Base-by-base conservation (phyloP, 2,329 filamentous ascomycete species). In the Neoarthrinium moseri region DNA sequence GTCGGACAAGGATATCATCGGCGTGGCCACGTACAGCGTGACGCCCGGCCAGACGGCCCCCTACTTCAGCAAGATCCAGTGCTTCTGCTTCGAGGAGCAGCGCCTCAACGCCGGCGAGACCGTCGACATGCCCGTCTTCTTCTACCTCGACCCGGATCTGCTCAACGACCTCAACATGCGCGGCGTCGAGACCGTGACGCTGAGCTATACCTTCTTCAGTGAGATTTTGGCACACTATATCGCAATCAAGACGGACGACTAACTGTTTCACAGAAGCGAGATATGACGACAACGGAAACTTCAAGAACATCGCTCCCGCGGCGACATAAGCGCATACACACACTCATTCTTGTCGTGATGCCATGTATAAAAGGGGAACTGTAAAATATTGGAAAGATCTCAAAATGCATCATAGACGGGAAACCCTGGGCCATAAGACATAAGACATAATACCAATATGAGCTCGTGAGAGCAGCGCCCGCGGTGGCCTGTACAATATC, bases 51-150 rank as follows among this genome's bases (percentile, higher is more conserved):
- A 99, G 70, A 91, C 95, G 35, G 92, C 94, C 34, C 91, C 90
- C 1, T 99, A 99, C 67, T 99, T 99, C 64, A 95, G 89, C 80
- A 99, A 99, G 79, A 99, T 99, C 36, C 94, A 99, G 69, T 99
- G 94, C 64, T 99, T 99, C 69, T 99, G 94, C 69, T 99, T 99
- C 60, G 94, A 99, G 72, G 92, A 91, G 69, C 94, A 99, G 77
- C 80, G 95, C 51, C 70, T 99, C 54, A 92, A 94, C 63, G 91
- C 91, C 5, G 91, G 92, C 35, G 95, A 99, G 77, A 94, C 91
- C 35, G 94, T 99, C 44, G 94, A 99, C 67, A 99, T 99, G 95
- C 95, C 94, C 0, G 95, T 99, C 1, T 99, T 99, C 69, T 99
- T 99, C 71, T 99, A 97, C 68, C 87, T 99, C 54, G 94, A 99